Base-by-base conservation (phyloP, 2,329 filamentous ascomycete genomes). In the Emericellopsis cladophorae region DNA sequence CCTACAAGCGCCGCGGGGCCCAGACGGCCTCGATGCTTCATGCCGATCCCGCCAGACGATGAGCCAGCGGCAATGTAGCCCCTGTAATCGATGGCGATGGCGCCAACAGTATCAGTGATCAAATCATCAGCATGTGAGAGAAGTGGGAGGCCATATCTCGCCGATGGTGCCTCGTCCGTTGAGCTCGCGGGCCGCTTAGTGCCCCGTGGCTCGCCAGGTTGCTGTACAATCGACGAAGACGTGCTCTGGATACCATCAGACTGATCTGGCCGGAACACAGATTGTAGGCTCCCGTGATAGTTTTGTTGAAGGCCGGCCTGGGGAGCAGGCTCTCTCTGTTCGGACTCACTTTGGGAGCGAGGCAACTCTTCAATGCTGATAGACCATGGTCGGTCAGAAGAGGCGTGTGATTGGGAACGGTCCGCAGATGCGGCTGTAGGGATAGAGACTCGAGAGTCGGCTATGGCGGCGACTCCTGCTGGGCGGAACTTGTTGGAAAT, bases 41-140 rank as follows among this genome's bases (percentile, higher is more conserved):
- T 95, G 23, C 92, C 90, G 56, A 98, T 98, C 1, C 92, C 92
- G 6, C 92, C 92, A 14, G 93, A 98, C 2, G 92, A 98, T 2
- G 92, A 95, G 14, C 84, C 92, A 4, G 90, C 92, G 5, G 93
- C 90, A 54, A 98, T 95, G 44, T 83, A 81, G 14, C 92, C 92
- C 50, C 73, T 76, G 39, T 74, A 73, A 54, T 98, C 92, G 47
- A 98, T 81, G 10, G 88, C 92, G 54, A 98, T 95, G 23, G 89
- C 92, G 36, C 93, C 92, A 44, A 98, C 88, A 11, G 92, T 98
- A 64, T 98, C 92, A 3, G 83, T 93, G 50, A 98, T 74, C 22
- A 61, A 71, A 52, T 83, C 73, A 46, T 86, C 79, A 2, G 40
- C n/a, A 16, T 24, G 31, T 14, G 43, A 31, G 41, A 46, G 43